These are phyloP conservation scores for Candida namnaoensis DNA, from an alignment of 805 yeast genomes.

Conservation along the genomic window DNA sequence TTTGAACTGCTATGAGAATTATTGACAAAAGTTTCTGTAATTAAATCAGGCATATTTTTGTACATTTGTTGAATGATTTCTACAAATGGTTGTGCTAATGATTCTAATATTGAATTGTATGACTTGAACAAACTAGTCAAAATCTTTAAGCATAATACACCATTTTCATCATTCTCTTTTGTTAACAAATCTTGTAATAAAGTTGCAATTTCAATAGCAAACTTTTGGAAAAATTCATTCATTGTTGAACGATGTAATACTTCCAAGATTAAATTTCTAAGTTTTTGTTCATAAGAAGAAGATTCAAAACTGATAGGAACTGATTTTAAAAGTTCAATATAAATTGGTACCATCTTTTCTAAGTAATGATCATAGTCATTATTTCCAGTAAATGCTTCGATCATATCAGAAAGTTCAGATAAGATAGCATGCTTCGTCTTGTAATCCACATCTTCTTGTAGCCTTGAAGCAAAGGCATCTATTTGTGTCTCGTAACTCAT, in stretches of 20 bases:
- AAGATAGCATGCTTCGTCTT: conserved; percentile 58
- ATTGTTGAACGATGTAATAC: conserved; percentile 73
- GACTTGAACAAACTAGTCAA: conserved; percentile 80
- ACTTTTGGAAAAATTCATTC: conserved; percentile 73
- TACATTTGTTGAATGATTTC: conserved; percentile 70
- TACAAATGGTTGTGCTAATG: conserved; percentile 71
- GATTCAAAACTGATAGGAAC: conserved; percentile 69
- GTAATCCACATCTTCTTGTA: conserved; percentile 45
- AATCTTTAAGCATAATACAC: conserved; percentile 82
- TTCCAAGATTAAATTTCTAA: conserved; percentile 71
- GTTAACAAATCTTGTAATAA: conserved; percentile 50
- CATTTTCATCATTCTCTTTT: conserved; percentile 91
- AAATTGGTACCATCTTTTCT: conserved; percentile 59
- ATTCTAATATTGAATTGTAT: conserved; percentile 58
- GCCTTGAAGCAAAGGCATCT: conserved; percentile 58
- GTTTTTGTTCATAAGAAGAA: conserved; percentile 63
- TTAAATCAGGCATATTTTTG: conserved; percentile 68
- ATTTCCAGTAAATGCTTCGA: conserved; percentile 75
- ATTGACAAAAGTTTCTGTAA: conserved; percentile 56
- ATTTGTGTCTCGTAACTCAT: conserved; percentile 40
- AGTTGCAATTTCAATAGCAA: conserved; percentile 51
- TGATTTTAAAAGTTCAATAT: conserved; percentile 50
- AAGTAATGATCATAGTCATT: conserved; percentile 77
- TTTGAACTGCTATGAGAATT: not conserved
- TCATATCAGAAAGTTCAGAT: conserved; percentile 78